Percentiles rank a stretch among this genome's conserved stretches.
phyloP scores from a whole-genome alignment of 371 early-diverging fungal genomes.

The Entomophthora muscae region DNA sequence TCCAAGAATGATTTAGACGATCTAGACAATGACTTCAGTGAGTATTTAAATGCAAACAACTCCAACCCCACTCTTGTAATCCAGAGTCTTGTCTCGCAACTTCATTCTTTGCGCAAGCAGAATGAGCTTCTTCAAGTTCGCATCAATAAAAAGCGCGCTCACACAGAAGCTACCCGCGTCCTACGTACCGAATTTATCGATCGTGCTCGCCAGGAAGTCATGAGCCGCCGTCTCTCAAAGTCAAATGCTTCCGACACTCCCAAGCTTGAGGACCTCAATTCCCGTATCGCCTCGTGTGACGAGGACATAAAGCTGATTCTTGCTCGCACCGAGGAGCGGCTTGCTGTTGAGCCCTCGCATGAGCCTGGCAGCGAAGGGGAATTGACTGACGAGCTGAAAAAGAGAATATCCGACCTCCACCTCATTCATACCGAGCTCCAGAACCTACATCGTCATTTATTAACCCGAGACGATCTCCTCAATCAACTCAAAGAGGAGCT shows the following conservation, averaged over 20 bases:
- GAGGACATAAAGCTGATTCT: background rate
- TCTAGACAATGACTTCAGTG: background rate
- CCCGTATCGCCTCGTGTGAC: background rate
- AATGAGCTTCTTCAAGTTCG: conserved; percentile 1
- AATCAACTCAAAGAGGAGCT: too few species aligned
- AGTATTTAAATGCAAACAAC: background rate
- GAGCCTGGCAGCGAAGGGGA: background rate
- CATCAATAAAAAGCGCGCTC: conserved; percentile 2
- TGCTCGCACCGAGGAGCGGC: background rate
- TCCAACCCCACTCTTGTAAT: background rate
- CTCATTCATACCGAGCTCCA: background rate
- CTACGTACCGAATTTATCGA: conserved; percentile 1
- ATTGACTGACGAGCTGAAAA: background rate
- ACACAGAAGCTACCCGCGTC: background rate
- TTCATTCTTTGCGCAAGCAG: background rate
- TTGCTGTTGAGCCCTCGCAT: background rate
- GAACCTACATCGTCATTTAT: background rate
- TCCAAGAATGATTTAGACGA: background rate
- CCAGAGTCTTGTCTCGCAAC: background rate
- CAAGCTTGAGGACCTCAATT: background rate
- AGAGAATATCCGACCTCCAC: background rate
- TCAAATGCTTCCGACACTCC: background rate
- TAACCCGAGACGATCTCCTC: background rate
- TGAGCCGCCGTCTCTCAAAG: background rate
- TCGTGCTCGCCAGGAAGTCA: background rate